These are phyloP conservation scores for Suillus decipiens DNA, from an alignment of 768 basidiomycete genomes.

Conservation along the genomic window DNA sequence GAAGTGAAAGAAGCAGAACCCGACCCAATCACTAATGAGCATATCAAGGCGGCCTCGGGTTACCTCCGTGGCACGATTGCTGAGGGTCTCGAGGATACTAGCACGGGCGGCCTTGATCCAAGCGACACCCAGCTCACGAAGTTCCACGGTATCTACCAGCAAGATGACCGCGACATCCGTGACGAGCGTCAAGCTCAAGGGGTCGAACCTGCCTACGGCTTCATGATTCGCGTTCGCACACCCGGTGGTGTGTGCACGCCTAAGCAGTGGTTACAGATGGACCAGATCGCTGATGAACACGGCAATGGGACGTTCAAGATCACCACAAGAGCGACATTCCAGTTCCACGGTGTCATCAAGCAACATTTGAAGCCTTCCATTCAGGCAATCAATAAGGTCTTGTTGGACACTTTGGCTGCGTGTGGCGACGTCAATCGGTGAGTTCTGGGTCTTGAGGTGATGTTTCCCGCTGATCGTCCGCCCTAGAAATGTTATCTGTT, in stretches of 20 bases:
- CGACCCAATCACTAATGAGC: constrained; percentile 97
- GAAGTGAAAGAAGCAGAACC: constrained; percentile 92
- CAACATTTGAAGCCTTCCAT: constrained; percentile 94
- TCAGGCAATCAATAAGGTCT: constrained; percentile 87
- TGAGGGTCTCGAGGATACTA: constrained; percentile 84
- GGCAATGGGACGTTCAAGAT: constrained; percentile 95
- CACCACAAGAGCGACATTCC: constrained; percentile 97
- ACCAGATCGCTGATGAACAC: constrained; percentile 94
- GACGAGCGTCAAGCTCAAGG: constrained; percentile 93
- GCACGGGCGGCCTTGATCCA: constrained; percentile 88
- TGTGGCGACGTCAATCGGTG: constrained; percentile 98
- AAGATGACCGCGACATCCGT: constrained; percentile 98
- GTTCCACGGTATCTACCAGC: constrained; percentile 96
- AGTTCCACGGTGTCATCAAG: constrained; percentile 99
- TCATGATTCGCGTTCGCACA: constrained; percentile 98
- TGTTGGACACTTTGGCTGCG: constrained; percentile 95
- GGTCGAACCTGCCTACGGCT: constrained; percentile 92
- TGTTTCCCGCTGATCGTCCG: constrained; percentile 12
- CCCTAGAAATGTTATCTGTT: constrained; percentile 83
- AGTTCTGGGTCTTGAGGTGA: constrained; percentile 17
- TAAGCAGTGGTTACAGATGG: constrained; percentile 93
- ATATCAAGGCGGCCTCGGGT: constrained; percentile 95
- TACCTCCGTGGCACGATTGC: constrained; percentile 94
- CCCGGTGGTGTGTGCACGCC: constrained; percentile 94
- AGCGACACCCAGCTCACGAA: constrained; percentile 95